Evolutionary conservation across 2,329 filamentous ascomycete genomes (phyloP).

Genomic region (Gnomoniopsis smithogilvyi): DNA sequence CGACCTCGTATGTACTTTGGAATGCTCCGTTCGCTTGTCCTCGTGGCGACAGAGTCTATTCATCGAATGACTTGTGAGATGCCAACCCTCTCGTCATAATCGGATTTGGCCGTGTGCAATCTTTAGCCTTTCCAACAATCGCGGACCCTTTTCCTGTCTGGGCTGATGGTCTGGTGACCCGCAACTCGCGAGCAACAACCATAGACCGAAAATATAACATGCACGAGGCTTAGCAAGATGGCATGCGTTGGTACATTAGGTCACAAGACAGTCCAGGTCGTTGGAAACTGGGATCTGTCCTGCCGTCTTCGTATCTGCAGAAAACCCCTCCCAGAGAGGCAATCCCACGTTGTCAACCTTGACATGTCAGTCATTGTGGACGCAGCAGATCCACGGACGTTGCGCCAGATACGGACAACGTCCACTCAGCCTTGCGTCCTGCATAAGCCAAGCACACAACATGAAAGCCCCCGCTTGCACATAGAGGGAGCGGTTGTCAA

Average conservation of each 20-base stretch:
- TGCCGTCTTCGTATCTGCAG: neutral
- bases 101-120: neutral
- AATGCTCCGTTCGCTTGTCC: neutral
- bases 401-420: neutral
- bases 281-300: neutral
- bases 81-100: neutral
- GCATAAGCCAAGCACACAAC: neutral
- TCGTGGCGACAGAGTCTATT: neutral
- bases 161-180: neutral
- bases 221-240: neutral
- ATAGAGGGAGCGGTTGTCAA: neutral
- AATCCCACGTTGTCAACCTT: neutral
- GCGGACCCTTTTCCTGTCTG: neutral
- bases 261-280: neutral
- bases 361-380: neutral
- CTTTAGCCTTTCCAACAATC: neutral
- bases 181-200: neutral
- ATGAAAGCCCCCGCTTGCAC: neutral
- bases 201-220: neutral
- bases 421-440: neutral
- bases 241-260: neutral
- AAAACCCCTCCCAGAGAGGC: neutral
- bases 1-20: neutral
- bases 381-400: neutral
- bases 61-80: neutral